Evolutionary conservation across 164 flowering plant genomes (phyloP), one percentile per base, ranked within the genome.

Genomic region (Aristolochia fimbriata): DNA sequence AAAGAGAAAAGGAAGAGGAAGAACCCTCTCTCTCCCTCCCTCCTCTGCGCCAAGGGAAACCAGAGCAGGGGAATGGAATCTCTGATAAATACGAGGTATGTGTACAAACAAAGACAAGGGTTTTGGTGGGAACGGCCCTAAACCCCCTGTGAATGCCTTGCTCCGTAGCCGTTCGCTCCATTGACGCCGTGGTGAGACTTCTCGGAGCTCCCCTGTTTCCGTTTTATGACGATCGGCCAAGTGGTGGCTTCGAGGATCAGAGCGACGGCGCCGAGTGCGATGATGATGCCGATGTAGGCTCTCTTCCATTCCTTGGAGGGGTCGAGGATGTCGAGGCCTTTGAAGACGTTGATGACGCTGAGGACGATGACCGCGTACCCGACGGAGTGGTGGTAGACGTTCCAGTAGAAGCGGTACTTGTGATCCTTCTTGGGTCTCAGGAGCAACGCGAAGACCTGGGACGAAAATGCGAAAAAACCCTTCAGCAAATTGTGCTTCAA

Each of bases 351-450:
- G 51, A 79, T 22, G 47, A 86, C 67, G 74, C 83, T 77, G 24
- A 84, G 71, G 48, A 73, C 51, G 31, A 88, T 78, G 24, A 78
- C 76, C 0, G 75, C 0, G 71, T 86, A 88, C 17, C 96, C 96
- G 1, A 73, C 47, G 0, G 66, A 10, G 41, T 78, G 83, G 69
- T 88, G 96, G 77, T 88, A 88, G 27, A 84, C 68, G 71, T 81
- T 86, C 96, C 96, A 88, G 70, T 80, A 86, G 15, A 79, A 21
- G 65, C 96, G 74, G 75, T 65, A 78, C 62, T 88, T 88, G 86
- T 88, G 87, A 60, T 88, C 91, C 64, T 75, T 75, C 72, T 84
- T 80, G 0, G 96, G 96, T 77, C 96, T 86, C 70, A 86, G 60
- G 52, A 86, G 81, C 82, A 88, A 50, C 7, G 93, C 96, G 70